These are phyloP conservation scores for Ganoderma leucocontextum DNA, from an alignment of 1,284 basidiomycete genomes.

Conservation along the genomic window DNA sequence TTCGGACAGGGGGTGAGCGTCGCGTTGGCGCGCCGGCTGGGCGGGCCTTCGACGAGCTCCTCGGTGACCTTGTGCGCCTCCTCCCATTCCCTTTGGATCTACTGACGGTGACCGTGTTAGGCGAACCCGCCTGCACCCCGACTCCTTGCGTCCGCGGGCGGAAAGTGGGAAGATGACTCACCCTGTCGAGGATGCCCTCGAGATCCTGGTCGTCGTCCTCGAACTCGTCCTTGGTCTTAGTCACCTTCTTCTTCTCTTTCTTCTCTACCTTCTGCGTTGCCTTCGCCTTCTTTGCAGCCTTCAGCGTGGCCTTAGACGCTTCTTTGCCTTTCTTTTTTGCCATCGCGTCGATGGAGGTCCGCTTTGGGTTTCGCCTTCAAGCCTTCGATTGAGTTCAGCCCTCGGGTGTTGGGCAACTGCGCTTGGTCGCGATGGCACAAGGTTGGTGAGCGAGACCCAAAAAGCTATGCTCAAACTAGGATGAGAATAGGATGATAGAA, in stretches of 20 bases:
- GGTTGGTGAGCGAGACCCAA: too few relatives aligned
- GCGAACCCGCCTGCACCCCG: background rate
- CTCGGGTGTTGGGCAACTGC: too few relatives aligned
- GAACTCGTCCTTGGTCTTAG: constrained; percentile 55
- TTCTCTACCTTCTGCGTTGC: constrained; percentile 72
- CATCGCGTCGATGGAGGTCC: constrained; percentile 36
- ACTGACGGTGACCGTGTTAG: constrained; percentile 42
- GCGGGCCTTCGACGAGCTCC: constrained; percentile 81
- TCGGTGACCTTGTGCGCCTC: constrained; percentile 77
- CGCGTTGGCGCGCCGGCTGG: constrained; percentile 82
- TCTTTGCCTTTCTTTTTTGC: constrained; percentile 59
- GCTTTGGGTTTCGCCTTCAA: background rate
- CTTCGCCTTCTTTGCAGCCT: constrained; percentile 79
- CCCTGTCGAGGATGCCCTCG: constrained; percentile 82
- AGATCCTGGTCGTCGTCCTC: constrained; percentile 79
- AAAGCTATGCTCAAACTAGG: too few relatives aligned
- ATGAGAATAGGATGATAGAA: background rate
- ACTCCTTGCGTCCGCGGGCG: background rate
- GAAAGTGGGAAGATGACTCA: constrained; percentile 41
- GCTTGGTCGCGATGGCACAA: too few relatives aligned
- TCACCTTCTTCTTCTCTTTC: constrained; percentile 72
- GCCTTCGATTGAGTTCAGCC: too few relatives aligned
- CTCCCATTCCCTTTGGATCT: constrained; percentile 83
- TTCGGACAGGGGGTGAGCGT: constrained; percentile 81
- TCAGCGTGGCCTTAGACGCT: constrained; percentile 57